Base-by-base conservation (phyloP, 2,329 filamentous ascomycete genomes). In the Simplicillium aogashimaense region DNA sequence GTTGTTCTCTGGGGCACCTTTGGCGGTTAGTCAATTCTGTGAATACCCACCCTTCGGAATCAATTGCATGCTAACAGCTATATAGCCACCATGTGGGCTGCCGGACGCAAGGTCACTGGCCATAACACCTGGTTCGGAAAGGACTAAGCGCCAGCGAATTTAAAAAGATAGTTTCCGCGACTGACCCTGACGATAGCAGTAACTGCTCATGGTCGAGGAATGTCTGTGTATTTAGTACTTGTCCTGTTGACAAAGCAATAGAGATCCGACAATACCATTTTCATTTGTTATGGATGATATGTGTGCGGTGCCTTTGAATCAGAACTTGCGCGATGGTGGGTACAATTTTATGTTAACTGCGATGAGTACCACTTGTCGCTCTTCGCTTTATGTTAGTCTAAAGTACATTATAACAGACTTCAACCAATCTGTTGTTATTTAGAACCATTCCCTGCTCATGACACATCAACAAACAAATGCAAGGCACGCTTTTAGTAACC, bases 111-210 rank as follows among this genome's bases (percentile, higher is more conserved):
- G 69, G 67, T 84, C 48, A 59, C 80, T 47, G 85, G 85, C 55
- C 77, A 89, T 73, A 89, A 87, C 76, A 86, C 80, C 46, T 88
- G 80, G 79, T 85, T 78, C 54, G 66, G 71, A 57, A 71, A 75
- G 62, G 56, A 65, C 49, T 78, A 72, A 55, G 41, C 34, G 16
- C 42, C 39, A 36, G 40, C 43, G 51, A 51, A 43, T 13, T 34
- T 18, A 30, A 14, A 36, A 32, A 12, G 30, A 32, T 15, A 32
- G 30, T 15, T 32, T 32, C 30, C 15, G 30, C 15, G 12, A n/a
- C 30, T 32, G 12, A n/a, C 13, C 13, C 13, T 12, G 15, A 13
- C 30, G 13, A 25, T 25, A 9, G 30, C 30, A 32, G 11, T 15
- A 6, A 15, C 11, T 32, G 13, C 30, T 32, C 5, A 12, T n/a